phyloP scores from a whole-genome alignment of 1,139 yeast genomes.

The Lodderomyces jiufengensis region DNA sequence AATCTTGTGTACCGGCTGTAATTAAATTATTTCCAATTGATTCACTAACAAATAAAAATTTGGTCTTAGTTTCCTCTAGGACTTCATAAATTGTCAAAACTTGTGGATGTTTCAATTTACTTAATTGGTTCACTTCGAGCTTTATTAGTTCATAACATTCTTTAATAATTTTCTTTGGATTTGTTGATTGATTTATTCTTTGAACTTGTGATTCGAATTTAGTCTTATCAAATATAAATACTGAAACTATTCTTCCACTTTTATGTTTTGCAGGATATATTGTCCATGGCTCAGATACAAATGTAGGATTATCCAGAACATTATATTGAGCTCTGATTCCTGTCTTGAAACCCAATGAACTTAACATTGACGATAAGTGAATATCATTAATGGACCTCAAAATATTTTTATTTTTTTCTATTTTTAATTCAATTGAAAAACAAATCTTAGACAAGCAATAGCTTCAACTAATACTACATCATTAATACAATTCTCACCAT shows the following conservation, averaged over 20 bases:
- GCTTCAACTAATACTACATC: too few relatives aligned
- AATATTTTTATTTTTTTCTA: too few relatives aligned
- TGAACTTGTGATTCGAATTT: slow-evolving; percentile 58
- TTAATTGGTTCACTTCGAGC: slow-evolving; percentile 60
- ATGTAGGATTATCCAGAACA: slow-evolving; percentile 70
- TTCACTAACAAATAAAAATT: slow-evolving; percentile 83
- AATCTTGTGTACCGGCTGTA: slow-evolving; percentile 51
- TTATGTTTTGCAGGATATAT: slow-evolving; percentile 79
- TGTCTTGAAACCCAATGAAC: slow-evolving; percentile 43
- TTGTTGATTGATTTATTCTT: slow-evolving; percentile 31
- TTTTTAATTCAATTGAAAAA: too few relatives aligned
- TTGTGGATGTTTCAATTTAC: slow-evolving; percentile 86
- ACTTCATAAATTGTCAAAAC: slow-evolving; percentile 80
- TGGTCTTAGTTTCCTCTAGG: slow-evolving; percentile 77
- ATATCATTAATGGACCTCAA: too few relatives aligned
- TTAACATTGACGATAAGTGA: slow-evolving; percentile 7
- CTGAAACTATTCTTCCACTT: slow-evolving; percentile 62
- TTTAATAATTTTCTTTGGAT: slow-evolving; percentile 34
- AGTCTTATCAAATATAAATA: slow-evolving; percentile 84
- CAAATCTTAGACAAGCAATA: too few relatives aligned
- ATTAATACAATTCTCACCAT: neutral
- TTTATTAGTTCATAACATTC: slow-evolving; percentile 42
- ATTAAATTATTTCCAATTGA: slow-evolving; percentile 60
- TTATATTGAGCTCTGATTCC: slow-evolving; percentile 75
- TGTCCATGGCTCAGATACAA: slow-evolving; percentile 80